These are phyloP conservation scores for Penicillium manginii DNA, from an alignment of 495 filamentous ascomycete species.

Conservation along the genomic window DNA sequence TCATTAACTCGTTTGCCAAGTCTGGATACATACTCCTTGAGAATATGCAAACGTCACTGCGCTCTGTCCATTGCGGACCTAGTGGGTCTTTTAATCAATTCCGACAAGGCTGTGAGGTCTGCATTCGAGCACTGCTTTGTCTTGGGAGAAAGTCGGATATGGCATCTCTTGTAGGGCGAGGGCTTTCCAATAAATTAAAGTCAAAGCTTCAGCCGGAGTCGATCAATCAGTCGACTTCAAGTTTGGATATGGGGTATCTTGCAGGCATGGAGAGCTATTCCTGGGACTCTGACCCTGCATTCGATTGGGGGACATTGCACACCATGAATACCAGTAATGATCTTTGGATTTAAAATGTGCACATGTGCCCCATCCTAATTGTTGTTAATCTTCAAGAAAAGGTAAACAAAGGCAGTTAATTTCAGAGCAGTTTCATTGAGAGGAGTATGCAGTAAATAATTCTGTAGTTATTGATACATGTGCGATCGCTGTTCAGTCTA, in stretches of 20 bases:
- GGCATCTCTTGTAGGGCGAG: slow-evolving; percentile 31
- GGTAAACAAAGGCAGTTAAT: no score
- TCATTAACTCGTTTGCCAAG: slow-evolving; percentile 47
- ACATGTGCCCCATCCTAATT: no score
- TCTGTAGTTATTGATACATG: no score
- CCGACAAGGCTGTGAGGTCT: slow-evolving; percentile 31
- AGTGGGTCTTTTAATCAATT: slow-evolving; percentile 17
- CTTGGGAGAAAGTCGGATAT: slow-evolving; percentile 52
- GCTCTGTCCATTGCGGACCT: not conserved
- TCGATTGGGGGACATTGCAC: not conserved
- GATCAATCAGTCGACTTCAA: not conserved
- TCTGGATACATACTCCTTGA: slow-evolving; percentile 40
- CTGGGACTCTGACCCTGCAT: not conserved
- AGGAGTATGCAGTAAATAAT: no score
- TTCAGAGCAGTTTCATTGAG: no score
- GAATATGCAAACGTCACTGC: not conserved
- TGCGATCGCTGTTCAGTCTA: no score
- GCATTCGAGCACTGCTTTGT: slow-evolving; percentile 44
- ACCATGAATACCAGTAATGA: not conserved
- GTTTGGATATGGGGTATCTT: not conserved
- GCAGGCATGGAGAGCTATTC: not conserved
- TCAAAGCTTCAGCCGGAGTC: slow-evolving; percentile 5
- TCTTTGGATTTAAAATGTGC: not conserved
- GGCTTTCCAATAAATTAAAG: slow-evolving; percentile 18
- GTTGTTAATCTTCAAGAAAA: no score